phyloP scores from a whole-genome alignment of 768 basidiomycete species.

The Podaxis pistillaris region DNA sequence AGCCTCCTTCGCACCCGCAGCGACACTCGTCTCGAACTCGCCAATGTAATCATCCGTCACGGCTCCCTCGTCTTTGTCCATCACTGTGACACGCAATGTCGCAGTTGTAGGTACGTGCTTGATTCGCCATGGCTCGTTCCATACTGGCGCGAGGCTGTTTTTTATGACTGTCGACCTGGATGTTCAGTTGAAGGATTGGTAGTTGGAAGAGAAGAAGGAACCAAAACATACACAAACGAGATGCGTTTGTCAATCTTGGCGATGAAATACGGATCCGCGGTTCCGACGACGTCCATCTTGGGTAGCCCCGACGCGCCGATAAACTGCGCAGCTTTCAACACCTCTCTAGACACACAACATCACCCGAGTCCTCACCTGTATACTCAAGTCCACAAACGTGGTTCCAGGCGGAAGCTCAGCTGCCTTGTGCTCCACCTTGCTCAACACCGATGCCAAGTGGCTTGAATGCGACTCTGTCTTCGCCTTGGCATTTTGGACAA shows the following conservation, averaged over 20 bases:
- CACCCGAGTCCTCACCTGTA: slow-evolving; percentile 40
- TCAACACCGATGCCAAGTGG: not conserved
- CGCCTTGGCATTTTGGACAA: slow-evolving; percentile 28
- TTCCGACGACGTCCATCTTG: slow-evolving; percentile 64
- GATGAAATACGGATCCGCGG: slow-evolving; percentile 71
- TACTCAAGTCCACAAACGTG: slow-evolving; percentile 55
- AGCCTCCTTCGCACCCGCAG: slow-evolving; percentile 60
- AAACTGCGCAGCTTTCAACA: slow-evolving; percentile 39
- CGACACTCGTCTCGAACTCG: slow-evolving; percentile 51
- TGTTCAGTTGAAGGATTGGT: not conserved
- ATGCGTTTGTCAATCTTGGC: slow-evolving; percentile 63
- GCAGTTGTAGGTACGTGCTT: slow-evolving; percentile 73
- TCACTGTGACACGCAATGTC: slow-evolving; percentile 54
- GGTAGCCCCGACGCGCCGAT: slow-evolving; percentile 71
- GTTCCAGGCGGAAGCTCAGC: slow-evolving; percentile 26
- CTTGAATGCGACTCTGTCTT: slow-evolving; percentile 29
- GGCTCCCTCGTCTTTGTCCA: slow-evolving; percentile 64
- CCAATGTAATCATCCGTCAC: slow-evolving; percentile 66
- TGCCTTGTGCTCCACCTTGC: slow-evolving; percentile 21
- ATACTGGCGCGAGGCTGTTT: slow-evolving; percentile 59
- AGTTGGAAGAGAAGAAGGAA: not conserved
- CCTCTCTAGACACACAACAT: not conserved
- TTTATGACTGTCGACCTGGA: slow-evolving; percentile 63
- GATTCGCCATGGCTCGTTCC: slow-evolving; percentile 74
- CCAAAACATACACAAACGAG: slow-evolving; percentile 56